Conservation (phyloP, 2,329 filamentous ascomycete species). For the Trichoderma afroharzianum region DNA sequence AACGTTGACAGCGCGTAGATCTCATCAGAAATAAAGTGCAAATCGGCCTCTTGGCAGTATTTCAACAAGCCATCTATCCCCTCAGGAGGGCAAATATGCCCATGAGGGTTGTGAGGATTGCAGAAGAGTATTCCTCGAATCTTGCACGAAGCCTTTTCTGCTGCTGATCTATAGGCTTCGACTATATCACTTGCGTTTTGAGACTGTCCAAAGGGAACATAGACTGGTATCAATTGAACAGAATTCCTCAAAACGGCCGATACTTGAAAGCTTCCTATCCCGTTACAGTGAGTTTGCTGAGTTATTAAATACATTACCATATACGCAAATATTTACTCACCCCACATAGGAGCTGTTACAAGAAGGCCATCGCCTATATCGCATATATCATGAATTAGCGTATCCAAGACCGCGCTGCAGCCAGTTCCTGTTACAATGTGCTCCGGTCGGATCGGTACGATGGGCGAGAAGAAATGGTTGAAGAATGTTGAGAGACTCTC, state of each 20-base stretch:
- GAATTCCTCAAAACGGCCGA: constrained; percentile 9
- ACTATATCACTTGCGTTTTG: background rate
- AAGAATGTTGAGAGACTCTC: background rate
- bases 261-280: constrained; percentile 14
- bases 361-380: constrained; percentile 10
- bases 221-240: constrained; percentile 7
- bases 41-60: constrained; percentile 4
- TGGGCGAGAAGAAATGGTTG: constrained; percentile 9
- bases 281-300: background rate
- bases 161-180: background rate
- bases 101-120: constrained; percentile 14
- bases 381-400: constrained; percentile 11
- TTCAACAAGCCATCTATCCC: constrained; percentile 1
- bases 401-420: background rate
- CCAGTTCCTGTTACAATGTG: constrained; percentile 11
- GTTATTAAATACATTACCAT: background rate
- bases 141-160: background rate
- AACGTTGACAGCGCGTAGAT: constrained; percentile 12
- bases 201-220: background rate
- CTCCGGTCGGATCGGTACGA: background rate
- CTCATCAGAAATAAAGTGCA: constrained; percentile 15
- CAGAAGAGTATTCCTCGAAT: constrained; percentile 13
- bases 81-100: constrained; percentile 12
- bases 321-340: background rate
- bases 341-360: constrained; percentile 12